Evolutionary conservation across 116 monocot species (phyloP).

Genomic region (Papilionanthe hybrid): DNA sequence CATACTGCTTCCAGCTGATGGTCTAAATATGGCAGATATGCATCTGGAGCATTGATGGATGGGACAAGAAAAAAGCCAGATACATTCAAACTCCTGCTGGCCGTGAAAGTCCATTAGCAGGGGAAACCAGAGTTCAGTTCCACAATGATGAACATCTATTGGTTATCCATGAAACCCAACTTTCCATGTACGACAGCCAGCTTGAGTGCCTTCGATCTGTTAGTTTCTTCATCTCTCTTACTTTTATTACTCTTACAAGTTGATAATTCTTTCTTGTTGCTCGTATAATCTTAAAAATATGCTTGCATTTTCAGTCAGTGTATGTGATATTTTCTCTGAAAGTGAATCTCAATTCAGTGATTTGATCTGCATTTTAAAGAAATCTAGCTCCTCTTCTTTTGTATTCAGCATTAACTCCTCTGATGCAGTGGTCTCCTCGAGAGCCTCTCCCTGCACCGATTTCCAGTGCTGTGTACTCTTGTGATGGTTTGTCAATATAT

Average conservation of each 20-base stretch:
- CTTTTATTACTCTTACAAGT: not conserved
- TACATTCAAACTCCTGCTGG: constrained; percentile 68
- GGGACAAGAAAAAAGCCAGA: constrained; percentile 83
- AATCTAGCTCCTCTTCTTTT: not conserved
- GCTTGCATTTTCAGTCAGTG: not conserved
- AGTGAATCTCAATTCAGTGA: not conserved
- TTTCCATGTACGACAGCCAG: constrained; percentile 80
- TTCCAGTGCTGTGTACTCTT: constrained; percentile 89
- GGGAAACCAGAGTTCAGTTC: constrained; percentile 86
- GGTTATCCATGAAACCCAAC: constrained; percentile 83
- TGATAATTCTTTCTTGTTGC: not conserved
- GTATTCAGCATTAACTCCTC: not conserved
- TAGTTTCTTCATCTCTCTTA: constrained; percentile 18
- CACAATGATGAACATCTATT: constrained; percentile 95
- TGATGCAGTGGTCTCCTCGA: constrained; percentile 81
- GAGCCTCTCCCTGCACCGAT: constrained; percentile 76
- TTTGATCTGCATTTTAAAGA: not conserved
- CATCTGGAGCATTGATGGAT: constrained; percentile 92
- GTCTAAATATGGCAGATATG: constrained; percentile 51
- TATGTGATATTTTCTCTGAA: not conserved
- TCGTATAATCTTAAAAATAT: not conserved
- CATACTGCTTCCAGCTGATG: not conserved
- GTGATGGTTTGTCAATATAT: constrained; percentile 75
- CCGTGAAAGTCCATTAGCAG: constrained; percentile 47
- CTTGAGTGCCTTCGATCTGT: constrained; percentile 78